phyloP scores from a whole-genome alignment of 768 basidiomycete genomes.

The Podaxis sp. region DNA sequence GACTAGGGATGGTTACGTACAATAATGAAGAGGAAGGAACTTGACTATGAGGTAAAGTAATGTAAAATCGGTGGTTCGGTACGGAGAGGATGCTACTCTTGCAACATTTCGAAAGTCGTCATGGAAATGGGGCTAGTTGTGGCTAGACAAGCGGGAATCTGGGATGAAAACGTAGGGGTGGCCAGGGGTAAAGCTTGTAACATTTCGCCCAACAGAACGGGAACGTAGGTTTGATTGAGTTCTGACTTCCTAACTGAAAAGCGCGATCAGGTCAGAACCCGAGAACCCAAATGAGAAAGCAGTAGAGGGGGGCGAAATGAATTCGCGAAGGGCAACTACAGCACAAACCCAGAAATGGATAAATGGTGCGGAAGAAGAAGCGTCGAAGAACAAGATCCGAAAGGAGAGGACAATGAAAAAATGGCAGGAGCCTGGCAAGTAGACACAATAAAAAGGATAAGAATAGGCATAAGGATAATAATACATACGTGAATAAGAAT shows the following conservation, averaged over 20 bases:
- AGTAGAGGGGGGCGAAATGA: not conserved
- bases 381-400: not conserved
- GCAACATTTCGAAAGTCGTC: not conserved
- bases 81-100: not conserved
- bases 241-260: not conserved
- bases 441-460: not conserved
- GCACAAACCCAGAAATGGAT: not conserved
- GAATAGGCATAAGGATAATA: not conserved
- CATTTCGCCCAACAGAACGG: not conserved
- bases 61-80: not conserved
- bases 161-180: not conserved
- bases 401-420: not conserved
- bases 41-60: conserved; percentile 1
- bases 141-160: too few species aligned
- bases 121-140: not conserved
- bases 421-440: not conserved
- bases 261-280: not conserved
- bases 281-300: not conserved
- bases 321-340: not conserved
- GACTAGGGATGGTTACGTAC: not conserved
- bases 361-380: not conserved
- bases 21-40: not conserved
- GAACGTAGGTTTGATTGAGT: not conserved
- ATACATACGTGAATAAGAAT: not conserved
- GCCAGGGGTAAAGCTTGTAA: not conserved